phyloP scores from a whole-genome alignment of 192 early-diverging fungal genomes.

The Dissophora ornata region DNA sequence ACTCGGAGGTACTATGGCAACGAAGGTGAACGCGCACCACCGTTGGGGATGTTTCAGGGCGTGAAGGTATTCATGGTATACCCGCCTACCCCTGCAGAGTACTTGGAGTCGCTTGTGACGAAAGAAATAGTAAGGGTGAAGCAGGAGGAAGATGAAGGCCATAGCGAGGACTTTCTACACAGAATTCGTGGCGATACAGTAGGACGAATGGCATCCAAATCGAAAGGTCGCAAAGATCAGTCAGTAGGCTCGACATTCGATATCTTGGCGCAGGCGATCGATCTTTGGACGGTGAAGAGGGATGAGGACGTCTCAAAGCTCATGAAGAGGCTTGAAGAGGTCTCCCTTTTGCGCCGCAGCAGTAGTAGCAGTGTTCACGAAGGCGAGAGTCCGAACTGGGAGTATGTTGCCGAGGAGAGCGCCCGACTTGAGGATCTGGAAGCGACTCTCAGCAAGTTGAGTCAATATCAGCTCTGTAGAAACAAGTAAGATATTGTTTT shows the following conservation, averaged over 20 bases:
- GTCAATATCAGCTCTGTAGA: conserved; percentile 22
- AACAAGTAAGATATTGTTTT: conserved; percentile 47
- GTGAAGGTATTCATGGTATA: conserved; percentile 32
- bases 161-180: not conserved
- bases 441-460: conserved; percentile 4
- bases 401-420: conserved; percentile 9
- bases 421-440: not conserved
- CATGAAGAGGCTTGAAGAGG: not conserved
- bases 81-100: conserved; percentile 29
- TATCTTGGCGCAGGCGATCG: conserved; percentile 11
- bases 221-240: too few relatives aligned
- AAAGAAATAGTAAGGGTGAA: conserved; percentile 6
- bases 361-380: too few relatives aligned
- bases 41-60: conserved; percentile 47
- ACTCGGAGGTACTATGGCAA: conserved; percentile 47
- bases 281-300: conserved; percentile 1
- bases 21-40: conserved; percentile 31
- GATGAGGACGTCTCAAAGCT: not conserved
- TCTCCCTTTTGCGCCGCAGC: too few relatives aligned
- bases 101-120: conserved; percentile 7
- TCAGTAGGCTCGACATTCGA: conserved; percentile 11
- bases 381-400: conserved; percentile 14
- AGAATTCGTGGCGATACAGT: too few relatives aligned
- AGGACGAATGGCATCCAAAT: too few relatives aligned
- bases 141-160: not conserved